Base-by-base conservation (phyloP, 177 flowering plant species). In the Tripterygium wilfordii region DNA sequence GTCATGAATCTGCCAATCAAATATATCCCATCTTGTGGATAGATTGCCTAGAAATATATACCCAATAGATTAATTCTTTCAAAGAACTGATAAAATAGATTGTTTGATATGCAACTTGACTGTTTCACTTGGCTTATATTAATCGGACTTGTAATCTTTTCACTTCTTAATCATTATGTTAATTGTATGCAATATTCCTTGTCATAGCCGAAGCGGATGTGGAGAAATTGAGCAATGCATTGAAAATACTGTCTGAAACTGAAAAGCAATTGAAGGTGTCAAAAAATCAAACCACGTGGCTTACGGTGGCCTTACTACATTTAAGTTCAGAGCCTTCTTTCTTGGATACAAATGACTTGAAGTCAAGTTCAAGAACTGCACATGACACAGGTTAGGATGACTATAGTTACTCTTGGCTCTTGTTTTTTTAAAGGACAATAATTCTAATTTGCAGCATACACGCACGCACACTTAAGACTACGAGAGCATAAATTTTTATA, bases 221-320 rank as follows among this genome's bases (percentile, higher is more conserved):
- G 60, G 83, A 82, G 60, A 85, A 71, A 51, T 71, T 92, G 49
- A 73, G 77, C 36, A 72, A 76, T 62, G 94, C 96, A 18, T 48
- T 92, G 53, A 92, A 74, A 66, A 57, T 82, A 55, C 89, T 92
- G 26, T 83, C 96, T 33, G 95, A 88, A 45, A 64, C 91, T 9
- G 96, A 92, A 68, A 85, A 88, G 53, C 96, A 92, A 54, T 58
- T 88, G 66, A 74, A 94, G 61, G 56, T 72, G 53, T 80, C 94
- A 15, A 92, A 78, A 55, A 79, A 80, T 55, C 96, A 85, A 62
- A 74, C 76, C 8, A 92, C 96, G 6, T 92, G 98, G 98, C 92
- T 92, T 7, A 92, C 91, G 22, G 98, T 69, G 30, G 95, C 96
- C 25, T 84, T 92, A 16, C 61, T 92, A 44, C 98, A 92, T 64